phyloP scores from a whole-genome alignment of 2,329 filamentous ascomycete species.

The Botrytis galanthina region DNA sequence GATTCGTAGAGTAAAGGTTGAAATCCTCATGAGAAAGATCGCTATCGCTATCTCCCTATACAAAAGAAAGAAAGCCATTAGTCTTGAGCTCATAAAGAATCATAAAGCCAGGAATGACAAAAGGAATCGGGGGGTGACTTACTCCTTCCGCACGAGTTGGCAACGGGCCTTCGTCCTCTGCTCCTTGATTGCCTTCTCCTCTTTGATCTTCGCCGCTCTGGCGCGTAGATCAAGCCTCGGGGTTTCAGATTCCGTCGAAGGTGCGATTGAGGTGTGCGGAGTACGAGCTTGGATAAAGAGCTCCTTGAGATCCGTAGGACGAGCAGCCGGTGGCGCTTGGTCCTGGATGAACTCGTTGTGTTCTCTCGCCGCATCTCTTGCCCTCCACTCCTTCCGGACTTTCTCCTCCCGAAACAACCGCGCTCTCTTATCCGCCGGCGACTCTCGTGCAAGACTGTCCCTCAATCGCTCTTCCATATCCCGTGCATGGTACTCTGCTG shows the following conservation, averaged over 20 bases:
- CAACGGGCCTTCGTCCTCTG: neutral
- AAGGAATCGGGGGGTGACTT: neutral
- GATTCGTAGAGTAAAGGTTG: neutral
- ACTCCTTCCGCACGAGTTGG: neutral
- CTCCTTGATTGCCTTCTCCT: neutral
- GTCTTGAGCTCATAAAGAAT: neutral
- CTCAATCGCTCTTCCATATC: neutral
- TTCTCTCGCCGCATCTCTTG: accelerated
- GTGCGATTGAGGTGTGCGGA: accelerated
- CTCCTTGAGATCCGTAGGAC: neutral
- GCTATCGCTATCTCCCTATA: neutral
- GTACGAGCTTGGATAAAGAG: neutral
- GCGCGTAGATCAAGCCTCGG: neutral
- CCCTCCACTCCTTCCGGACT: neutral
- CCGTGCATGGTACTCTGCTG: neutral
- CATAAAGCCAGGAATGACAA: neutral
- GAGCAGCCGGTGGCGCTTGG: neutral
- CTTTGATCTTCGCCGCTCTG: neutral
- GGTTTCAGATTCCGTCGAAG: accelerated
- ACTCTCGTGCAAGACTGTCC: neutral
- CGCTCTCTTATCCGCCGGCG: neutral
- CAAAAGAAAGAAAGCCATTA: neutral
- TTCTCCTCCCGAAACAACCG: neutral
- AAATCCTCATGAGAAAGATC: neutral
- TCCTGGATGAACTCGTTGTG: neutral